Base-by-base conservation (phyloP, 768 basidiomycete species). In the Lactarius psammicola region DNA sequence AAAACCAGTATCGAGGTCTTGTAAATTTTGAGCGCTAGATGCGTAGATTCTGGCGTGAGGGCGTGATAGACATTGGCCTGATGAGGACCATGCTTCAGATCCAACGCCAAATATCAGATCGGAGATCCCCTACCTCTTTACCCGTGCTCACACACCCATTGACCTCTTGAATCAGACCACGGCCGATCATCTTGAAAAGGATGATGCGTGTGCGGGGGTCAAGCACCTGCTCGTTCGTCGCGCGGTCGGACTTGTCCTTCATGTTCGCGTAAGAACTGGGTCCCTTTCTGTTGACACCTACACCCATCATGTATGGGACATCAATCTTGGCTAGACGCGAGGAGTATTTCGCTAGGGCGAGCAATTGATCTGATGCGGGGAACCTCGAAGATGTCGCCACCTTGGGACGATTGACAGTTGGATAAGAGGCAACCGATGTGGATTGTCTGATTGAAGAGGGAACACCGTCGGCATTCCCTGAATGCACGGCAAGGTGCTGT, bases 1-100 rank as follows among this genome's bases (percentile, higher is more conserved):
- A 99, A 99, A 10, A 94, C 82, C 10, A 99, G 86, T 69, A 99
- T 98, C 30, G 95, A 97, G 1, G 97, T 99, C 75, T 98, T 97
- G 81, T 95, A 99, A 66, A 99, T 94, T 76, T 99, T 99, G 66
- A 98, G 84, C 0, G 97, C 97, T 51, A 97, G 80, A 72, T 96
- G 92, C 26, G 71, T 68, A 5, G 73, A 74, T 4, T 78, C 76
- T 0, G 84, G 80, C 0, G 83, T 80, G 40, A 90, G 73, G 1
- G 95, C 94, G 73, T 98, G 95, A 75, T 99, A 99, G 15, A 99
- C 97, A 71, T 98, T 98, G 10, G 96, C 96, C 94, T 96, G 70
- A 31, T 11, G 18, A 31, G 5, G 8, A 34, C 11, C 36, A 13
- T 53, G 42, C 23, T 18, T 28, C 28, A 56, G 65, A 60, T 9